These are phyloP conservation scores for Alternaria gaisen DNA, from an alignment of 2,329 filamentous ascomycete species.

Conservation along the genomic window DNA sequence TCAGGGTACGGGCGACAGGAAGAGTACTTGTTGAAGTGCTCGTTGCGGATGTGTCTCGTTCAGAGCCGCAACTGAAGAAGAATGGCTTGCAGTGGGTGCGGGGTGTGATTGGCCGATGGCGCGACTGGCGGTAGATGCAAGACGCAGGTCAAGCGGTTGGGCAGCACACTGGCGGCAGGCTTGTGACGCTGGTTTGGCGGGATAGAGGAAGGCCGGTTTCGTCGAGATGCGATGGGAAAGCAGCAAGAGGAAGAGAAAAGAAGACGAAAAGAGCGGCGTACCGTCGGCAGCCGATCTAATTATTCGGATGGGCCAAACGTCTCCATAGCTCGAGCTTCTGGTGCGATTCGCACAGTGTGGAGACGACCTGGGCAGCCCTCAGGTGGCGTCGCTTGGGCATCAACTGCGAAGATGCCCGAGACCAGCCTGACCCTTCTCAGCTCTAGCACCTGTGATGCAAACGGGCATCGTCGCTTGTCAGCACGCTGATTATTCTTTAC, in stretches of 20 bases:
- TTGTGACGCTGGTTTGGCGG: constrained; percentile 4
- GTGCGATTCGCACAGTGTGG: constrained; percentile 39
- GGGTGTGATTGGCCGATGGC: constrained; percentile 25
- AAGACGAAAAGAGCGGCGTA: constrained; percentile 21
- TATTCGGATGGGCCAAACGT: constrained; percentile 36
- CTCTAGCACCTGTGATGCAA: constrained; percentile 5
- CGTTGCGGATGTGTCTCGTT: constrained; percentile 5
- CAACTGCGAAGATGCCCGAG: constrained; percentile 31
- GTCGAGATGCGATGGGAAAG: constrained; percentile 19
- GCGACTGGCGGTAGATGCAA: constrained; percentile 27
- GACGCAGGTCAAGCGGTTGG: constrained; percentile 41
- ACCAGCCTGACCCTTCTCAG: constrained; percentile 8
- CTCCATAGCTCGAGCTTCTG: constrained; percentile 36
- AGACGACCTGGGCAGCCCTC: constrained; percentile 21
- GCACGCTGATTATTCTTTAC: not conserved
- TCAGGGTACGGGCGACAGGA: constrained; percentile 34
- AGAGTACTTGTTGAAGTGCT: constrained; percentile 14
- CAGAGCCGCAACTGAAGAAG: constrained; percentile 29
- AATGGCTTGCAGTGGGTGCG: constrained; percentile 31
- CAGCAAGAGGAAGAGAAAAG: constrained; percentile 25
- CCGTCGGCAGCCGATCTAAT: constrained; percentile 40
- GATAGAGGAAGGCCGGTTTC: not conserved
- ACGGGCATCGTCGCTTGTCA: constrained; percentile 11
- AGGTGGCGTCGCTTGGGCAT: constrained; percentile 41
- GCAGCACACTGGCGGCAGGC: constrained; percentile 23